Evolutionary conservation across 139 green algal genomes (phyloP), one percentile per base, ranked within the genome.

Genomic region (Tetraselmis striata): DNA sequence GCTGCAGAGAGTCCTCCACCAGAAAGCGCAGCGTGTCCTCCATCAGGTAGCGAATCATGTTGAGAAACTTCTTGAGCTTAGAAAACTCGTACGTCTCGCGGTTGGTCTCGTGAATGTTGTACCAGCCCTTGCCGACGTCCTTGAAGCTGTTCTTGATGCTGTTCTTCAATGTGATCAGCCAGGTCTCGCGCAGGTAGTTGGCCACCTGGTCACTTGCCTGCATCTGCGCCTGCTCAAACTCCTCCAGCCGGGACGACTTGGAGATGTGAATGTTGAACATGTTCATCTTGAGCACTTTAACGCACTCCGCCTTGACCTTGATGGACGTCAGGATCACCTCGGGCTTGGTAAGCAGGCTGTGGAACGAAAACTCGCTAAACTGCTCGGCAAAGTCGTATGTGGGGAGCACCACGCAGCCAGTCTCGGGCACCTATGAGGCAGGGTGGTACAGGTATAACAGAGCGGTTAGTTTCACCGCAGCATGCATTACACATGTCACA

Each of bases 61-160:
- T 86, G 30, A 93, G 77, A 75, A 93, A 84, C 25, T 81, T 79
- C 78, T 85, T 86, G n/a, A 95, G 87, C 89, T 95, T 95, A 80
- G 81, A 89, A 78, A 90, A 91, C 31, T 91, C 87, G 83, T 94
- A 93, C n/a, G 91, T 94, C 78, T 89, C 84, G 29, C 81, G 85
- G 83, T 92, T 92, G 58, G 78, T 83, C 86, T 96, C 93, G 28
- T 91, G 78, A 76, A 96, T 81, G 84, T 95, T 94, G 90, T 93
- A 97, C 93, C 93, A 97, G 76, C 93, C 93, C 88, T 97, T 97
- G 83, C 93, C 89, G 32, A 92, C 88, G 32, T 89, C 85, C 45
- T 86, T 88, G 79, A 91, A 89, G 0, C 83, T 85, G n/a, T 76
- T 79, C 79, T 84, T 89, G 85, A 90, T 85, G 81, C 82, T 86